Conservation (phyloP, 352 stramenopile species). For the Phytopythium litorale region DNA sequence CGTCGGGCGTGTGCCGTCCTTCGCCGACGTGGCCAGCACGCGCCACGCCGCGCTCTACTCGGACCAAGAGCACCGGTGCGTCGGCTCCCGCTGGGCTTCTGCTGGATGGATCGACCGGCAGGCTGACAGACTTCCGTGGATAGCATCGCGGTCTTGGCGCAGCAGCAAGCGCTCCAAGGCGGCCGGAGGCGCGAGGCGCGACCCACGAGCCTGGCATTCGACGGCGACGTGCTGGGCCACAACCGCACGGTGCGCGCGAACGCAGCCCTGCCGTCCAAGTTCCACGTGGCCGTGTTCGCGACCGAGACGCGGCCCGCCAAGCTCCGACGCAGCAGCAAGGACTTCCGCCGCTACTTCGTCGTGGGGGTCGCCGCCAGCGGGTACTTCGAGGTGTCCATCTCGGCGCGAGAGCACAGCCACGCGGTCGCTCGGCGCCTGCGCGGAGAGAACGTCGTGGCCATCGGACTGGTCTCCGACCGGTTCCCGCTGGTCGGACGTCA, state of each 20-base stretch:
- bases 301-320: conserved; percentile 13
- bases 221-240: conserved; percentile 46
- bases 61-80: conserved; percentile 47
- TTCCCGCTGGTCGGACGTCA: conserved; percentile 47
- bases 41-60: conserved; percentile 33
- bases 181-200: conserved; percentile 8
- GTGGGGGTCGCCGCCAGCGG: conserved; percentile 55
- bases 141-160: conserved; percentile 1
- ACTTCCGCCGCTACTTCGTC: conserved; percentile 21
- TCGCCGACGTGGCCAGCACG: conserved; percentile 51
- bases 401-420: conserved; percentile 10
- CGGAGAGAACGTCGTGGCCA: conserved; percentile 23
- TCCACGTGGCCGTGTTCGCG: conserved; percentile 57
- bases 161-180: conserved; percentile 23
- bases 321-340: not conserved
- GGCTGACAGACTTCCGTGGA: not conserved
- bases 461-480: conserved; percentile 30
- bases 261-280: conserved; percentile 52
- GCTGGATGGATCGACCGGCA: conserved; percentile 2
- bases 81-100: not conserved
- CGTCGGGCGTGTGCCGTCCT: conserved; percentile 60
- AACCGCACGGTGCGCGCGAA: conserved; percentile 75
- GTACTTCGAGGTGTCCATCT: conserved; percentile 80
- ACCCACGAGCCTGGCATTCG: conserved; percentile 41
- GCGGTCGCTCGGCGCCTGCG: not conserved